Evolutionary conservation across 2,329 filamentous ascomycete genomes (phyloP).

Genomic region (Mycosphaerella sp.): DNA sequence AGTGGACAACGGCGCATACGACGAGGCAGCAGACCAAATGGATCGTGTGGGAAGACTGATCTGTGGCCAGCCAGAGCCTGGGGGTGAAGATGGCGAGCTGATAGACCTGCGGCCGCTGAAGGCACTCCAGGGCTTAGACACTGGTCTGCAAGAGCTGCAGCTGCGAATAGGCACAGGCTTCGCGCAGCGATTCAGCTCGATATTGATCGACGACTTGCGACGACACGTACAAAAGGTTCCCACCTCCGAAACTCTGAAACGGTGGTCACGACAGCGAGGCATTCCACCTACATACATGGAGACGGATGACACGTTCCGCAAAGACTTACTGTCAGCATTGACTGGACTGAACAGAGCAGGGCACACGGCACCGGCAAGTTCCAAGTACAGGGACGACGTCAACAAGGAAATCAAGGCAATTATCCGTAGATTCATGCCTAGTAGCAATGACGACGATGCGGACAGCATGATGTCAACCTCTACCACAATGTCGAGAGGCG

Average conservation of each 20-base stretch:
- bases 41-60: constrained; percentile 74
- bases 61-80: constrained; percentile 57
- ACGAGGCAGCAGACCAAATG: constrained; percentile 71
- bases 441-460: constrained; percentile 88
- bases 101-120: constrained; percentile 70
- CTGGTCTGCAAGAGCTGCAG: constrained; percentile 69
- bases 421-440: constrained; percentile 78
- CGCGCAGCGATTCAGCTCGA: constrained; percentile 70
- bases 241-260: constrained; percentile 65
- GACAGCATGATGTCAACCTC: constrained; percentile 83
- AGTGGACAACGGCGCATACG: constrained; percentile 77
- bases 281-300: constrained; percentile 70
- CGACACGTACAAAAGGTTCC: constrained; percentile 72
- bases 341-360: constrained; percentile 74
- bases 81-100: constrained; percentile 31
- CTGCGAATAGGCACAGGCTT: constrained; percentile 81
- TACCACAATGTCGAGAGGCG: constrained; percentile 53
- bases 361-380: constrained; percentile 73
- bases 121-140: constrained; percentile 71
- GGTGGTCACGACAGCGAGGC: constrained; percentile 58
- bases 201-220: constrained; percentile 72
- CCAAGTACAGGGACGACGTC: constrained; percentile 75
- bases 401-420: constrained; percentile 79
- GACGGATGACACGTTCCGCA: constrained; percentile 63
- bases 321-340: constrained; percentile 63